These are phyloP conservation scores for Scheffersomyces lignosus DNA, from an alignment of 805 yeast genomes.

Conservation along the genomic window DNA sequence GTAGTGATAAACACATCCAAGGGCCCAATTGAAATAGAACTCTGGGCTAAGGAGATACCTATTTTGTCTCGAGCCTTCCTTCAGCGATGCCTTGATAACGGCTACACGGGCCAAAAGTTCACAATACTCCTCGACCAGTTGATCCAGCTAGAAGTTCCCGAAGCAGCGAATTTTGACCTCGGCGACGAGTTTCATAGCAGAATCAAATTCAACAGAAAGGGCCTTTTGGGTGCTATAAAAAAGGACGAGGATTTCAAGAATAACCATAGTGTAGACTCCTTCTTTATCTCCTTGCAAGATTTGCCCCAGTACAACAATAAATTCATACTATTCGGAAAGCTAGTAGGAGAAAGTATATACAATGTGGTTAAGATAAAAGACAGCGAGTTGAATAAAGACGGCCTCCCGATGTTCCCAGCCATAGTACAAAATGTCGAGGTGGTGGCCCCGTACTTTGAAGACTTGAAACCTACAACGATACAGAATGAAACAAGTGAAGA, in stretches of 20 bases:
- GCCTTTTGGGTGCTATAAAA: slow-evolving; percentile 53
- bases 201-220: slow-evolving; percentile 51
- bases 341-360: slow-evolving; percentile 57
- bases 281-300: slow-evolving; percentile 47
- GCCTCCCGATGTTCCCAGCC: slow-evolving; percentile 55
- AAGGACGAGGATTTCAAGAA: slow-evolving; percentile 19
- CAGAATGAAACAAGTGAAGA: slow-evolving; percentile 5
- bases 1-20: slow-evolving; percentile 56
- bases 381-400: slow-evolving; percentile 42
- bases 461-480: slow-evolving; percentile 21
- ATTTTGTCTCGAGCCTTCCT: slow-evolving; percentile 47
- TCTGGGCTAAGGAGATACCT: slow-evolving; percentile 73
- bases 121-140: slow-evolving; percentile 34
- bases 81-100: slow-evolving; percentile 45
- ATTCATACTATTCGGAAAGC: slow-evolving; percentile 54
- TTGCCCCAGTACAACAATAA: slow-evolving; percentile 43
- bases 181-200: slow-evolving; percentile 51
- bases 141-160: slow-evolving; percentile 35
- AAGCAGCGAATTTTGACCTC: slow-evolving; percentile 10
- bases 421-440: slow-evolving; percentile 42
- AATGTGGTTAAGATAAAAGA: slow-evolving; percentile 50
- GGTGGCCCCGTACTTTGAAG: slow-evolving; percentile 50
- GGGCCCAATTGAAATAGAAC: slow-evolving; percentile 58
- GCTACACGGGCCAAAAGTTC: slow-evolving; percentile 43
- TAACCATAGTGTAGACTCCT: slow-evolving; percentile 23